Evolutionary conservation across 2,329 filamentous ascomycete species (phyloP).

Genomic region (Mycocentrospora acerina): DNA sequence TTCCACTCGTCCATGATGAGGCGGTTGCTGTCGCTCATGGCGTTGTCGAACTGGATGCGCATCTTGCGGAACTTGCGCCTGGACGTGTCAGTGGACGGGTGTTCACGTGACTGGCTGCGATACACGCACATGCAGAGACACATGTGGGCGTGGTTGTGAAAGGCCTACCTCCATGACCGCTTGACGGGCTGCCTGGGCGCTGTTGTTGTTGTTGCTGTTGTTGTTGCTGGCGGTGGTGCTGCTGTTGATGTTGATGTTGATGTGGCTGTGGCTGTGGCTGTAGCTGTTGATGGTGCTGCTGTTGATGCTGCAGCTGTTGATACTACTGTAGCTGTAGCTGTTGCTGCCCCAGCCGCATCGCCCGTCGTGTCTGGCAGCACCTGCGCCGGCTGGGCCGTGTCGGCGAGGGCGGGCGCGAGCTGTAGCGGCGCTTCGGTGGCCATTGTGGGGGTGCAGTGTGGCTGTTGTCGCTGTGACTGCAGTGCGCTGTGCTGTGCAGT

Average conservation of each 20-base stretch:
- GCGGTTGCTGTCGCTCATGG: conserved; percentile 78
- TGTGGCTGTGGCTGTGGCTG: background rate
- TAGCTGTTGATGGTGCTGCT: too few species aligned
- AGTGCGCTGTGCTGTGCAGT: too few species aligned
- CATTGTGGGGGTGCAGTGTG: too few species aligned
- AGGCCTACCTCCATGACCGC: conserved; percentile 43
- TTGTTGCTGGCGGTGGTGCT: too few species aligned
- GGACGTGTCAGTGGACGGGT: conserved; percentile 3
- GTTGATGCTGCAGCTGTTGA: too few species aligned
- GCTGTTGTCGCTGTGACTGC: too few species aligned
- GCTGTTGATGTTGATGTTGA: background rate
- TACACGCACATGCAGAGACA: too few species aligned
- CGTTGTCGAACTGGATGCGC: conserved; percentile 74
- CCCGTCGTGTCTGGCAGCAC: too few species aligned
- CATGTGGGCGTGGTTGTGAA: too few species aligned
- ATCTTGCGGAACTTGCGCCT: conserved; percentile 94
- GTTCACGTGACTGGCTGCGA: too few species aligned
- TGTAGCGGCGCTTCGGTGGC: conserved; percentile 24
- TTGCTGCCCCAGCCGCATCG: too few species aligned
- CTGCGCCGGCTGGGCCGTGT: conserved; percentile 6
- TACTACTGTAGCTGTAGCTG: too few species aligned
- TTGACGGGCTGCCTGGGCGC: conserved; percentile 31
- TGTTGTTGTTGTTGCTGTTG: background rate
- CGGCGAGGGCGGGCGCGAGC: conserved; percentile 8
- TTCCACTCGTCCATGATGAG: conserved; percentile 80